Base-by-base conservation (phyloP, 192 early-diverging fungal species). In the Lobosporangium transversale region DNA sequence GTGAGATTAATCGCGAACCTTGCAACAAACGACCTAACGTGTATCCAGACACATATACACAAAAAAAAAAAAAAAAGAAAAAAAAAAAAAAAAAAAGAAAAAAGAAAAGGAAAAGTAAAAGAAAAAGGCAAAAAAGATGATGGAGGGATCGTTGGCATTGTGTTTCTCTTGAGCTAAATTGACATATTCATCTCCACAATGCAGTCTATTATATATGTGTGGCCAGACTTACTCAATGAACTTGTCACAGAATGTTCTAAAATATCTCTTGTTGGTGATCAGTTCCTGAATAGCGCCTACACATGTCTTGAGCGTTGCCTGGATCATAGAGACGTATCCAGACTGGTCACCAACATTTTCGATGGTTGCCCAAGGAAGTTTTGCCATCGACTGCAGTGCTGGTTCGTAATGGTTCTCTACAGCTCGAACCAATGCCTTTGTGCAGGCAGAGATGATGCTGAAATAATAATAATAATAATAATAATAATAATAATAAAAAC, bases 301-400 rank as follows among this genome's bases (percentile, higher is more conserved):
- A 45, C 83, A 84, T 0, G 82, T 66, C 21, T 78, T 79, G 3
- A 97, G 66, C 9, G 83, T 83, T 2, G 75, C 80, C 33, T 89
- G 89, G 12, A 94, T 85, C 59, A 84, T 60, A 4, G 87, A 83
- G 12, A 99, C 88, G 73, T 97, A 95, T 42, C 87, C 89, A 0
- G 93, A 95, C 75, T 99, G 97, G 79, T 99, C 97, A 12, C 96
- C 97, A 18, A 98, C 96, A 10, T 89, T 83, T 54, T 94, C 90
- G 51, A 98, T 62, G 0, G 84, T 86, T 6, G 83, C 89, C 96
- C 97, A 99, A 3, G 86, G 85, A 12, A 91, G 80, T 60, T 89
- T 88, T 5, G 89, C 67, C 92, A 99, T 94, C 24, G 83, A 62
- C 1, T 83, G 75, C 30, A 97, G 68, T 11, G 89, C 87, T 10